Base-by-base conservation (phyloP, 306 rosid species). In the Cyamopsis tetragonoloba region DNA sequence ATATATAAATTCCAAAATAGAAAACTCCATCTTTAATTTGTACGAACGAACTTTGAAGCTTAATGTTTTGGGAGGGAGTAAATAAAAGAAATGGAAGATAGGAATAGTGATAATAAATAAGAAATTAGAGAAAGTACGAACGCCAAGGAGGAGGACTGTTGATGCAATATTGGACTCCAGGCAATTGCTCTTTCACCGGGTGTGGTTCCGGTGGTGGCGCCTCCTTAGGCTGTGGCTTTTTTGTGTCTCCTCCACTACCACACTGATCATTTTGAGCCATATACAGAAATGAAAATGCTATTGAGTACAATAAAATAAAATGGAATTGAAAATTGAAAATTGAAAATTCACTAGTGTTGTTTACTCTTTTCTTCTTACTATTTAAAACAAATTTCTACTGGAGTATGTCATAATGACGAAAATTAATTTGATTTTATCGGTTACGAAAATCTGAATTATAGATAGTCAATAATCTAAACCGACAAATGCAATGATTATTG, bases 111-210 rank as follows among this genome's bases (percentile, higher is more conserved):
- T n/a, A n/a, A n/a, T n/a, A n/a, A n/a, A n/a, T n/a, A n/a, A n/a
- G n/a, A n/a, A n/a, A n/a, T n/a, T n/a, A 54, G 22, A 54, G 4
- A 54, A 24, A n/a, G 46, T 19, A 72, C 87, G 17, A 5, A 87
- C 93, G 63, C 95, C 96, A 89, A 26, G 96, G 95, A 50, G 91
- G 96, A 72, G 96, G 95, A 73, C 91, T 85, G 70, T 81, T 89
- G 9, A 89, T 72, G 73, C 96, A 89, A 56, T 87, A 89, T 47
- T 87, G 86, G 62, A 89, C 80, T 7, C 91, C 89, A 2, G 93
- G 91, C 18, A 89, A 71, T 56, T 87, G 95, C 62, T 89, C 96
- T 28, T 43, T 69, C 53, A 62, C 76, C 17, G 81, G 81, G 34
- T 70, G 76, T 31, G 76, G 76, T 60, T 61, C n/a, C 13, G 43